phyloP scores from a whole-genome alignment of 768 basidiomycete genomes.

The Boletus reticulatus region DNA sequence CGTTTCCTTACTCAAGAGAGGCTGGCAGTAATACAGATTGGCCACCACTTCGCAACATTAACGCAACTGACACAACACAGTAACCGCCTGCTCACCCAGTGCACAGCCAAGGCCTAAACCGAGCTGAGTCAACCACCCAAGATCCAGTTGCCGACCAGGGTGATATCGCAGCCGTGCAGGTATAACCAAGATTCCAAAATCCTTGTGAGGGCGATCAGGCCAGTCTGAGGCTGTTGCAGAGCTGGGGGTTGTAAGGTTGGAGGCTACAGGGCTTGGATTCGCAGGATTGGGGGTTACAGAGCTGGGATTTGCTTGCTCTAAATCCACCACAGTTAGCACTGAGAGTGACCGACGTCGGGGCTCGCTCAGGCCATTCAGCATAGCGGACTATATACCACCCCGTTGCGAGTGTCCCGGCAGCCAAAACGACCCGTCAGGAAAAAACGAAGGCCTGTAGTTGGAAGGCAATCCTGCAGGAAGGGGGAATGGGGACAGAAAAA shows the following conservation, averaged over 20 bases:
- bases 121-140: conserved; percentile 39
- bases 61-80: not conserved
- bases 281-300: not conserved
- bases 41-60: conserved; percentile 37
- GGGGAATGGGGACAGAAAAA: conserved; percentile 4
- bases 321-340: conserved; percentile 6
- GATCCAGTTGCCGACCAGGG: conserved; percentile 35
- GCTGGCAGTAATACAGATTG: conserved; percentile 84
- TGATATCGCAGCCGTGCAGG: conserved; percentile 42
- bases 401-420: not conserved
- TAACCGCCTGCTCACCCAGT: conserved; percentile 34
- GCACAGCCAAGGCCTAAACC: conserved; percentile 49
- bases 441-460: conserved; percentile 18
- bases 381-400: conserved; percentile 1
- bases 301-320: not conserved
- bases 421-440: not conserved
- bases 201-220: conserved; percentile 6
- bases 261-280: not conserved
- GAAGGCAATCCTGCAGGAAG: not conserved
- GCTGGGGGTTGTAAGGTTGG: not conserved
- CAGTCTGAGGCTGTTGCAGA: not conserved
- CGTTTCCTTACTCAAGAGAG: conserved; percentile 57
- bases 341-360: conserved; percentile 17
- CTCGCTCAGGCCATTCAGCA: conserved; percentile 10
- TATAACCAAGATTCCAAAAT: conserved; percentile 48